phyloP scores from a whole-genome alignment of 805 yeast genomes.

The Metschnikowia similis region DNA sequence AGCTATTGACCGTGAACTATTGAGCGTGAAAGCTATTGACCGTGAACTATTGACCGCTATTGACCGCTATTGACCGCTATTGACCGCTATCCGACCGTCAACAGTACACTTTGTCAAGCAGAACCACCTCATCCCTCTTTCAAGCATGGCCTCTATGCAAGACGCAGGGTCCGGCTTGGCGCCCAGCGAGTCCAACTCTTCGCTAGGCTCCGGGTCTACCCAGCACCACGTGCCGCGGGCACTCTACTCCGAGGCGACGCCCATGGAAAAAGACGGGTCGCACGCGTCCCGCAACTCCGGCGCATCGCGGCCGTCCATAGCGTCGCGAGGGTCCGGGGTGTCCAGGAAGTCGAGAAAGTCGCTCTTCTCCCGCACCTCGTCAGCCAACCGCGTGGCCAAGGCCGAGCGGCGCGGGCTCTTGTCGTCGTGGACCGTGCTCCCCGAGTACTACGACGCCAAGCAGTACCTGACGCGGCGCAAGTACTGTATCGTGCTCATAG shows the following conservation, averaged over 20 bases:
- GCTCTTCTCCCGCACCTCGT: not conserved
- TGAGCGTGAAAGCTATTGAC: no score
- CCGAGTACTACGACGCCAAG: constrained; percentile 73
- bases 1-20: no score
- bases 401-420: constrained; percentile 57
- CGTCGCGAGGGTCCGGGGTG: no score
- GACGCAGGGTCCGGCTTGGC: not conserved
- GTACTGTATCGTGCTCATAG: constrained; percentile 51
- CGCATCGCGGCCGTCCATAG: no score
- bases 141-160: no score
- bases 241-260: not conserved
- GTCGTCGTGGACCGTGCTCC: constrained; percentile 47
- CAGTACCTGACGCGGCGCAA: constrained; percentile 52
- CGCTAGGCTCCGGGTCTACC: not conserved
- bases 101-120: no score
- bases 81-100: no score
- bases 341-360: no score
- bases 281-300: no score
- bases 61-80: no score
- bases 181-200: not conserved
- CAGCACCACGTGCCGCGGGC: not conserved
- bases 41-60: no score
- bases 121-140: no score
- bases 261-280: not conserved
- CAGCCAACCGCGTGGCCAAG: constrained; percentile 7